Base-by-base conservation (phyloP, 2,329 filamentous ascomycete genomes). In the Fusarium beomiforme region DNA sequence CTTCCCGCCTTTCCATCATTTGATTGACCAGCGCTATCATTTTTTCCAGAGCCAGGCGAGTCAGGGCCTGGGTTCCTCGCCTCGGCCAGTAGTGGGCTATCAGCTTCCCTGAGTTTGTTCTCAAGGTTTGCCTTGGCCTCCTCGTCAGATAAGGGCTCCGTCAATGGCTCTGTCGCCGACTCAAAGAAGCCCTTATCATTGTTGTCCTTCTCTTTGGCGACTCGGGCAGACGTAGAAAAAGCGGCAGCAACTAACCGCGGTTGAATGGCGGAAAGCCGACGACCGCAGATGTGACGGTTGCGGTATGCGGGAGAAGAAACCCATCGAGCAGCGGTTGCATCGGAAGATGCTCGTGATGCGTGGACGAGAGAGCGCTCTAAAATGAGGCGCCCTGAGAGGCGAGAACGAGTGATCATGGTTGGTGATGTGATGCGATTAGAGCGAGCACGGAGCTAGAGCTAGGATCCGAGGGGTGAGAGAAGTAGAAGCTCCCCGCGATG, bases 1-100 rank as follows among this genome's bases (percentile, higher is more conserved):
- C 88, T 89, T 19, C 79, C 81, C 11, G 84, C 85, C 75, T 88
- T 90, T 55, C 85, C 87, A 77, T 92, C 89, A 79, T 76, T 79
- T 6, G 75, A 67, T 62, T 82, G 73, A 39, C 43, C 75, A 55
- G 63, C 81, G 70, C 76, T 81, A 49, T 83, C 83, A 36, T 81
- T 80, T 74, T 86, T 86, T 29, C 85, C 80, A 33, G 88, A 83
- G 5, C 86, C 80, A 56, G 77, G 55, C 78, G 81, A 67, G 78
- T 86, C 83, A 14, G 83, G 78, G 47, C 77, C 79, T 31, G 82
- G 80, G 31, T 76, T 80, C 67, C 85, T 86, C 43, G 83, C 81
- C 73, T 85, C 85, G 68, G 81, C 83, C 46, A 85, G 81, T 33
- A 87, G 84, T 37, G 84, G 83, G 64, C 85, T 83, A 43, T 83